Evolutionary conservation across 2,329 filamentous ascomycete species (phyloP).

Genomic region (Sphaerulina vaccinii): DNA sequence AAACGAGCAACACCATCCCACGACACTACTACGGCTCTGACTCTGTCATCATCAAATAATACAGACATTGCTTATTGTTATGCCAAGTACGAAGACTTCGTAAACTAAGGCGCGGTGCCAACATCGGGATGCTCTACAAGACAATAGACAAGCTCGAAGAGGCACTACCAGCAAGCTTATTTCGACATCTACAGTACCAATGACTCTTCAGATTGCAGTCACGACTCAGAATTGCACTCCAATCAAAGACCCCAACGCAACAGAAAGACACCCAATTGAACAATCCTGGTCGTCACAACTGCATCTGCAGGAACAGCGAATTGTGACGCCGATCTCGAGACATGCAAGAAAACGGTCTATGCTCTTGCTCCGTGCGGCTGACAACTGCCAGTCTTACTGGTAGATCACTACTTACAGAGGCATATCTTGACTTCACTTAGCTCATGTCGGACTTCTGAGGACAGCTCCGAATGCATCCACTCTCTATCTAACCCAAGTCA

Average conservation of each 20-base stretch:
- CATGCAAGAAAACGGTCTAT: too few species aligned
- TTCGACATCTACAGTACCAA: neutral
- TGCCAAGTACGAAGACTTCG: neutral
- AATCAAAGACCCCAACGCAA: too few species aligned
- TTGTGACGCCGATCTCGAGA: too few species aligned
- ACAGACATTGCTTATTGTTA: neutral
- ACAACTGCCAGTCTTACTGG: neutral
- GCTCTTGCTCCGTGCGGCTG: neutral
- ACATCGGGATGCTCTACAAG: neutral
- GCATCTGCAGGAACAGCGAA: too few species aligned
- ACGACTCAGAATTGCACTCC: too few species aligned
- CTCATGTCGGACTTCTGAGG: neutral
- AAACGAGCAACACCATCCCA: neutral
- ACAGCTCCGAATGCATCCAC: neutral
- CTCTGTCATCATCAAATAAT: neutral
- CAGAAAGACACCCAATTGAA: too few species aligned
- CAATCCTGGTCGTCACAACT: too few species aligned
- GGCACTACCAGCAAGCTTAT: neutral
- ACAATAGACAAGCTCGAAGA: neutral
- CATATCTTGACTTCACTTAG: conserved; percentile 1
- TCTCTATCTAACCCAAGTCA: neutral
- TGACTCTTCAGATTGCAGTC: neutral
- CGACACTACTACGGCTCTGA: neutral
- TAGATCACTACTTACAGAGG: conserved; percentile 1
- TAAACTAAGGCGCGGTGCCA: neutral